Conservation (phyloP, 2,329 filamentous ascomycete genomes). For the Chalara sp. region DNA sequence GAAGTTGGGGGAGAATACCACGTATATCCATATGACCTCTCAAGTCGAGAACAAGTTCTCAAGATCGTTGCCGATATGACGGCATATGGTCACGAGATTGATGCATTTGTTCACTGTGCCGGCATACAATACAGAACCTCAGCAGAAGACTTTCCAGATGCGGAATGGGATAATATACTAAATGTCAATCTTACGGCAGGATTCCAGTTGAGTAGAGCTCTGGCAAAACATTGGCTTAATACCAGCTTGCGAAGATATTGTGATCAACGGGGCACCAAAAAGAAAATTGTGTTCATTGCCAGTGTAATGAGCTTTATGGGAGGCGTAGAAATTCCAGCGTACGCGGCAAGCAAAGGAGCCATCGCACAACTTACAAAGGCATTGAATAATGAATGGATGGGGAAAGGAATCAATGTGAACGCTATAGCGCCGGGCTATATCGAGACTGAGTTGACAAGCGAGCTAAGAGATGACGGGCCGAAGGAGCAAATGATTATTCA, state of each 20-base stretch:
- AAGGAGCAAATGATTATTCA: conserved; percentile 65
- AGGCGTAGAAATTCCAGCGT: conserved; percentile 8
- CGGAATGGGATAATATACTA: conserved; percentile 29
- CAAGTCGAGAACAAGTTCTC: conserved; percentile 1
- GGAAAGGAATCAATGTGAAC: conserved; percentile 70
- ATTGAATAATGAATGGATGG: conserved; percentile 76
- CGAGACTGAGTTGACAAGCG: conserved; percentile 81
- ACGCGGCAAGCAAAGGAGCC: conserved; percentile 13
- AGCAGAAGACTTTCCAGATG: conserved; percentile 28
- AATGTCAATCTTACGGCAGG: conserved; percentile 27
- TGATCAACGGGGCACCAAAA: background rate
- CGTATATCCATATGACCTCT: conserved; percentile 9
- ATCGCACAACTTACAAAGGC: conserved; percentile 61
- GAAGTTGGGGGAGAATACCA: conserved; percentile 3
- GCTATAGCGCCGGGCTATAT: conserved; percentile 83
- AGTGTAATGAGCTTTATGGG: conserved; percentile 9
- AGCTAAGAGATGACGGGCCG: conserved; percentile 53
- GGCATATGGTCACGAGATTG: conserved; percentile 32
- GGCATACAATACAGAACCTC: conserved; percentile 26
- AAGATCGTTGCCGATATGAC: conserved; percentile 26
- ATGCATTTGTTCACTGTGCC: conserved; percentile 36
- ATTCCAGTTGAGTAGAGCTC: conserved; percentile 9
- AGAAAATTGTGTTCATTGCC: conserved; percentile 12
- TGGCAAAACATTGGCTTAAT: conserved; percentile 11
- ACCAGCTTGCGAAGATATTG: background rate